These are phyloP conservation scores for Naganishia albida DNA, from an alignment of 1,284 basidiomycete genomes.

Conservation along the genomic window DNA sequence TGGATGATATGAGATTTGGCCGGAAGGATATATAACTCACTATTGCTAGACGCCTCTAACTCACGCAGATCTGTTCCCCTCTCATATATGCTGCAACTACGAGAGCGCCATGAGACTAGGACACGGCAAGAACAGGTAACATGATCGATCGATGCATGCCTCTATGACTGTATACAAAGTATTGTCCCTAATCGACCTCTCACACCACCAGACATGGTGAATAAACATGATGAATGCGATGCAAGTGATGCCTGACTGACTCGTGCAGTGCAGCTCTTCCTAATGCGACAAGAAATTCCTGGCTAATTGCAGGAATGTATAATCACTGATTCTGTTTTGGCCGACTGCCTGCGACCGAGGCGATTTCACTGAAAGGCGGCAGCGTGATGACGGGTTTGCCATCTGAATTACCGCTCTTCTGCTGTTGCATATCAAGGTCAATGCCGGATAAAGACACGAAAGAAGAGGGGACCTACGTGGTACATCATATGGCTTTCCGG, in stretches of 20 bases:
- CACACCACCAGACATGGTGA: background rate
- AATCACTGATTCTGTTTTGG: slow-evolving; percentile 54
- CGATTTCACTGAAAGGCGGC: slow-evolving; percentile 57
- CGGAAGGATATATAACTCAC: background rate
- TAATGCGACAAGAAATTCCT: background rate
- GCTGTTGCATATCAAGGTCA: slow-evolving; percentile 13
- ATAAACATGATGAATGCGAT: background rate
- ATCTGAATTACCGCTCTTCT: slow-evolving; percentile 19
- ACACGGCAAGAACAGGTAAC: background rate
- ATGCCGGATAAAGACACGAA: background rate
- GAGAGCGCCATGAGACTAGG: background rate
- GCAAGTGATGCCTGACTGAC: background rate
- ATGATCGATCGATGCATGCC: background rate
- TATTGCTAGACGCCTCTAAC: too few relatives aligned
- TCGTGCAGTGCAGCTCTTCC: too few relatives aligned
- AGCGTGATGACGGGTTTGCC: slow-evolving; percentile 46
- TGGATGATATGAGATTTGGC: background rate
- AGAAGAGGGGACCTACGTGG: slow-evolving; percentile 3
- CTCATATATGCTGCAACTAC: background rate
- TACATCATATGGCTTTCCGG: slow-evolving; percentile 32
- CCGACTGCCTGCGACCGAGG: slow-evolving; percentile 74
- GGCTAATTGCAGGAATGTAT: too few relatives aligned
- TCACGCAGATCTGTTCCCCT: background rate
- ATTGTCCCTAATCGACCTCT: slow-evolving; percentile 2
- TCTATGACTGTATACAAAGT: slow-evolving; percentile 23